Evolutionary conservation across 148 eudicot species (phyloP).

Genomic region (Pharnaceum exiguum): DNA sequence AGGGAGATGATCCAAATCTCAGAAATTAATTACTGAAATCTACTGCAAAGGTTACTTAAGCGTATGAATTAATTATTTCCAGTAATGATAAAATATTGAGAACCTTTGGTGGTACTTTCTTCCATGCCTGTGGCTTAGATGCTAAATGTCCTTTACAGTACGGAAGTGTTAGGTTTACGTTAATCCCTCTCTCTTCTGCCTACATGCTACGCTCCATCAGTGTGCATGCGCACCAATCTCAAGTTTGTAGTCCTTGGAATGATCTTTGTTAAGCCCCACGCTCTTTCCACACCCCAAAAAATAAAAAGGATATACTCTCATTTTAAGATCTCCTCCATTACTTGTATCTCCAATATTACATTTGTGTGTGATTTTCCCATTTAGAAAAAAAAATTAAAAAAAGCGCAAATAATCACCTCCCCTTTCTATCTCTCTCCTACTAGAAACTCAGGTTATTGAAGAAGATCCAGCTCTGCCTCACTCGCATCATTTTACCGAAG

Average conservation of each 20-base stretch:
- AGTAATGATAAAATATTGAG: background rate
- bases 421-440: too few relatives aligned
- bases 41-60: background rate
- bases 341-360: too few relatives aligned
- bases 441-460: too few relatives aligned
- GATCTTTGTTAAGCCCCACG: background rate
- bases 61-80: too few relatives aligned
- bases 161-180: conserved; percentile 18
- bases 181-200: background rate
- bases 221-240: conserved; percentile 17
- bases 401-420: too few relatives aligned
- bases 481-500: too few relatives aligned
- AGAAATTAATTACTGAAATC: conserved; percentile 4
- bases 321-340: too few relatives aligned
- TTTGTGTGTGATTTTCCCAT: too few relatives aligned
- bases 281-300: background rate
- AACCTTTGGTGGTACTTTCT: background rate
- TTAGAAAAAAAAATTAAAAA: too few relatives aligned
- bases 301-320: background rate
- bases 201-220: conserved; percentile 7
- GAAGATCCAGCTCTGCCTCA: too few relatives aligned
- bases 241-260: too few relatives aligned
- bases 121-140: background rate
- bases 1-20: conserved; percentile 13
- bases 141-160: conserved; percentile 21